Conservation (phyloP, 345 rosid species). For the Aegle marmelos region DNA sequence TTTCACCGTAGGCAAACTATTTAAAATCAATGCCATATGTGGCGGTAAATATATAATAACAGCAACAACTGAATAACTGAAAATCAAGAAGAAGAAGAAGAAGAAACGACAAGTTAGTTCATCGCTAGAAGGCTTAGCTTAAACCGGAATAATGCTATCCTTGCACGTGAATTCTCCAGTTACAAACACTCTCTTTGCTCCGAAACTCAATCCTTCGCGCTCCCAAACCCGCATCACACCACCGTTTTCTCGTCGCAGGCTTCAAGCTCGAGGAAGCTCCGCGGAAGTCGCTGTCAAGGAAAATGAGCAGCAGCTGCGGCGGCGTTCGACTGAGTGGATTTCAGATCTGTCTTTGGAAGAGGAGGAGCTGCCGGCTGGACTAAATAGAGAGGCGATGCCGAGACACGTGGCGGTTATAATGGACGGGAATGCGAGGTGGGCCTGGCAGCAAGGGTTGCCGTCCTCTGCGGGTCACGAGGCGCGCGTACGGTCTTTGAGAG, state of each 20-base stretch:
- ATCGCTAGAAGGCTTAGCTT: neutral
- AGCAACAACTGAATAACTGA: neutral
- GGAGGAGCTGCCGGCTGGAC: constrained; percentile 45
- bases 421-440: constrained; percentile 88
- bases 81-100: neutral
- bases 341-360: neutral
- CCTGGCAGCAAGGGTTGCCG: constrained; percentile 47
- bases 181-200: neutral
- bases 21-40: neutral
- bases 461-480: constrained; percentile 64
- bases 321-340: neutral
- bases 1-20: neutral
- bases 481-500: constrained; percentile 54
- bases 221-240: neutral
- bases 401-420: constrained; percentile 79
- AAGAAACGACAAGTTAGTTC: neutral
- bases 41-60: neutral
- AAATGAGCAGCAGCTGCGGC: constrained; percentile 3
- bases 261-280: constrained; percentile 6
- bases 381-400: constrained; percentile 53
- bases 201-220: neutral
- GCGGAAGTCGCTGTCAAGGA: constrained; percentile 13
- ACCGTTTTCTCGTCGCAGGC: neutral
- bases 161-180: neutral
- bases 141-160: constrained; percentile 13